Conservation (phyloP, 495 filamentous ascomycete species). For the Opeltia flavorubescens region DNA sequence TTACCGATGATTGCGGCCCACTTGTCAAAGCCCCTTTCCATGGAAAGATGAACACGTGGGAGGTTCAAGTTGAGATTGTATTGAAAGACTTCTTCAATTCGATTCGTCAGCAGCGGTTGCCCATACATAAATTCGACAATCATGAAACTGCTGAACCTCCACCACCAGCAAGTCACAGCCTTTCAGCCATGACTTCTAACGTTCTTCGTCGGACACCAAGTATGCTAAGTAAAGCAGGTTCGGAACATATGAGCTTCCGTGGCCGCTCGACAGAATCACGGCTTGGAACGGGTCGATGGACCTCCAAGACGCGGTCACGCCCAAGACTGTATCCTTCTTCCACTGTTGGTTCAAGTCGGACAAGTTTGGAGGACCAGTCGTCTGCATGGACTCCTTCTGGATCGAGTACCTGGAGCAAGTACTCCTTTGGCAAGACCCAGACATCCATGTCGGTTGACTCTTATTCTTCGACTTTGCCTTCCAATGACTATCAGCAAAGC, state of each 20-base stretch:
- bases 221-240: slow-evolving; percentile 79
- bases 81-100: slow-evolving; percentile 86
- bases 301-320: slow-evolving; percentile 71
- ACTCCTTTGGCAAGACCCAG: slow-evolving; percentile 70
- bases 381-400: slow-evolving; percentile 85
- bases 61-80: slow-evolving; percentile 74
- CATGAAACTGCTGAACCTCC: slow-evolving; percentile 23
- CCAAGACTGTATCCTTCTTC: slow-evolving; percentile 65
- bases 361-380: slow-evolving; percentile 80
- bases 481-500: slow-evolving; percentile 81
- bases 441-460: slow-evolving; percentile 87
- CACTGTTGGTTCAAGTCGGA: slow-evolving; percentile 79
- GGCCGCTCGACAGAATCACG: slow-evolving; percentile 55
- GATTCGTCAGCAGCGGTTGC: slow-evolving; percentile 72
- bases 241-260: slow-evolving; percentile 53
- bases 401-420: slow-evolving; percentile 88
- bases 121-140: slow-evolving; percentile 54
- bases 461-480: slow-evolving; percentile 61
- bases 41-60: slow-evolving; percentile 70
- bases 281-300: slow-evolving; percentile 58
- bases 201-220: slow-evolving; percentile 78
- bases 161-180: slow-evolving; percentile 28
- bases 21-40: slow-evolving; percentile 68
- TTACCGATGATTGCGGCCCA: slow-evolving; percentile 28
- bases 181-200: slow-evolving; percentile 29